Conservation (phyloP, 2,329 filamentous ascomycete species). For the Colletotrichum spaethianum region DNA sequence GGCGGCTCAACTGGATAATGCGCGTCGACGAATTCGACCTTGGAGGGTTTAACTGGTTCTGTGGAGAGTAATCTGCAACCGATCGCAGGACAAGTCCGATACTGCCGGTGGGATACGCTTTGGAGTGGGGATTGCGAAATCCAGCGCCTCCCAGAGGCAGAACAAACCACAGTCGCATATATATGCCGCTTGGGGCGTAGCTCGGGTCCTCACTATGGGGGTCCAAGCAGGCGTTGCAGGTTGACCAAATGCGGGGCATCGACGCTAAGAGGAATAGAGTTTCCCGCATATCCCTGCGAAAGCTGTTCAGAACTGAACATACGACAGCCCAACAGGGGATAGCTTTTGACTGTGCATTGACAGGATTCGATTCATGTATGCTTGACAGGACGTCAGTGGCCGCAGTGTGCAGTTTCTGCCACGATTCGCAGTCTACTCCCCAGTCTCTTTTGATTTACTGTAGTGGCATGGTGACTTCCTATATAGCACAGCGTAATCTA, state of each 20-base stretch:
- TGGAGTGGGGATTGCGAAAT: neutral
- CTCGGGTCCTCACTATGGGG: neutral
- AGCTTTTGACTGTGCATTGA: neutral
- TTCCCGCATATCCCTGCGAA: neutral
- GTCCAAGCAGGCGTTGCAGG: conserved; percentile 2
- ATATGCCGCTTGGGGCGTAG: conserved; percentile 35
- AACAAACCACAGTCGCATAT: conserved; percentile 31
- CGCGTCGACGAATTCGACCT: no score
- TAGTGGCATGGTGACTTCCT: no score
- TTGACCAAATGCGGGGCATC: conserved; percentile 14
- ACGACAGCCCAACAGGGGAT: neutral
- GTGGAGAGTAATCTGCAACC: neutral
- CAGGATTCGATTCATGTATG: neutral
- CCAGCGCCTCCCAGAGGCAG: conserved; percentile 7
- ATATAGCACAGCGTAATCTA: neutral
- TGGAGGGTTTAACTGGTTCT: neutral
- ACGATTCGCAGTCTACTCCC: neutral
- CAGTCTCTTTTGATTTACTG: no score
- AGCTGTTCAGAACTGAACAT: neutral
- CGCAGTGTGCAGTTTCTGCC: neutral
- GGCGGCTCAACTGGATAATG: neutral
- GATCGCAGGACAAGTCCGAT: neutral
- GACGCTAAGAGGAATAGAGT: conserved; percentile 8
- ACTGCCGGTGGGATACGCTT: neutral
- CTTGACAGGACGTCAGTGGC: neutral